phyloP scores from a whole-genome alignment of 305 asterid species.

The Fraxinus platypoda region DNA sequence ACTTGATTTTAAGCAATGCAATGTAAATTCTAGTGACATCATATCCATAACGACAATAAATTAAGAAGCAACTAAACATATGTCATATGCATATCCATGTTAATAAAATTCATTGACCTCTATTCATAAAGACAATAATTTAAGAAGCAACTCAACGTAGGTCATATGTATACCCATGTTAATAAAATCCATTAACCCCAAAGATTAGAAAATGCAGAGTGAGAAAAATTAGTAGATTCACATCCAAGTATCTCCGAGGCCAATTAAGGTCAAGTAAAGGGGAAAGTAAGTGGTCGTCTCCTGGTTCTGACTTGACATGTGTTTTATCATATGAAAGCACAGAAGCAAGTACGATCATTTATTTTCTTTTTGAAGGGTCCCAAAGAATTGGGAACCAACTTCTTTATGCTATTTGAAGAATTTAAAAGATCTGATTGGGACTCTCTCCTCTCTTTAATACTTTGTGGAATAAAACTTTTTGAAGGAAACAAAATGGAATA shows the following conservation, averaged over 20 bases:
- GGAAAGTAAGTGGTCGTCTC: constrained; percentile 33
- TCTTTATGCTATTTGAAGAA: constrained; percentile 48
- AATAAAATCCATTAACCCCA: constrained; percentile 15
- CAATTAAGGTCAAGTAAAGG: constrained; percentile 37
- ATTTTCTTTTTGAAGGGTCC: constrained; percentile 40
- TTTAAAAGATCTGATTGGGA: constrained; percentile 40
- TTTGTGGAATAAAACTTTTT: constrained; percentile 56
- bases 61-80: neutral
- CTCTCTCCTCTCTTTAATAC: constrained; percentile 39
- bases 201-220: constrained; percentile 21
- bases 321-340: constrained; percentile 44
- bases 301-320: constrained; percentile 37
- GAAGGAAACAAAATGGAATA: constrained; percentile 64
- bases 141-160: neutral
- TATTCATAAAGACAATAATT: neutral
- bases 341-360: constrained; percentile 56
- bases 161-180: constrained; percentile 14
- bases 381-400: constrained; percentile 18
- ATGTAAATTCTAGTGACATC: neutral
- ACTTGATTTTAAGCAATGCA: neutral
- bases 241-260: constrained; percentile 37
- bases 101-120: neutral
- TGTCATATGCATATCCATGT: neutral
- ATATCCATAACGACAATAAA: neutral
- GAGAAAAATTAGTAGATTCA: constrained; percentile 32